Evolutionary conservation across 257 asterid genomes (phyloP), one percentile per base, ranked within the genome.

Genomic region (Agastache rugosa): DNA sequence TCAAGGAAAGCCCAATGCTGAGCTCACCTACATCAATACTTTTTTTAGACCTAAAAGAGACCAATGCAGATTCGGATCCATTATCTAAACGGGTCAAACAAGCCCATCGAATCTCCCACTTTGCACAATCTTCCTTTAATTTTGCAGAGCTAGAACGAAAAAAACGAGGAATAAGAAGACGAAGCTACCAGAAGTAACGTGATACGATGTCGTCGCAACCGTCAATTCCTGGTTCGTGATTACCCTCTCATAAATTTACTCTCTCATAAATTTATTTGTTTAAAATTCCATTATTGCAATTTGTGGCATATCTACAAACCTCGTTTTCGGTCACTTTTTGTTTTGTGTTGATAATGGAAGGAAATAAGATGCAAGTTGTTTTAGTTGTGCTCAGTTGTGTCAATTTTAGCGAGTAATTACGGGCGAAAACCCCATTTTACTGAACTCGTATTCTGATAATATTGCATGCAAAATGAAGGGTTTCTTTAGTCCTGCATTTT

Each of bases 141-240:
- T 19, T 55, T 48, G 63, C 80, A 34, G 69, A 74, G 77, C 69
- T 19, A 44, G 39, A 25, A 69, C 56, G 31, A 55, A 63, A 25
- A 50, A 71, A 76, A 74, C 59, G 71, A 62, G 63, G 37, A 14
- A 16, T 60, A 27, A 25, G 78, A 56, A 61, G 75, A 51, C 68
- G 74, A 72, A 77, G 45, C 69, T 31, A 72, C 82, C 70, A 22
- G 78, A 69, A 63, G 63, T 16, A 47, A 29, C 75, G 63, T 37
- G 53, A 42, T 35, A 79, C 84, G 67, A 83, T 81, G 90, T 67
- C 90, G 78, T 71, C 83, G 67, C 47, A 75, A 15, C 65, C 87
- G 25, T 80, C 68, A 68, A 76, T 69, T 54, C 77, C 76, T 22
- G 87, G 89, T 78, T 7, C 41, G 81, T 65, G 61, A 55, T 59